Conservation (phyloP, 2,329 filamentous ascomycete genomes). For the Aspergillus vadensis region DNA sequence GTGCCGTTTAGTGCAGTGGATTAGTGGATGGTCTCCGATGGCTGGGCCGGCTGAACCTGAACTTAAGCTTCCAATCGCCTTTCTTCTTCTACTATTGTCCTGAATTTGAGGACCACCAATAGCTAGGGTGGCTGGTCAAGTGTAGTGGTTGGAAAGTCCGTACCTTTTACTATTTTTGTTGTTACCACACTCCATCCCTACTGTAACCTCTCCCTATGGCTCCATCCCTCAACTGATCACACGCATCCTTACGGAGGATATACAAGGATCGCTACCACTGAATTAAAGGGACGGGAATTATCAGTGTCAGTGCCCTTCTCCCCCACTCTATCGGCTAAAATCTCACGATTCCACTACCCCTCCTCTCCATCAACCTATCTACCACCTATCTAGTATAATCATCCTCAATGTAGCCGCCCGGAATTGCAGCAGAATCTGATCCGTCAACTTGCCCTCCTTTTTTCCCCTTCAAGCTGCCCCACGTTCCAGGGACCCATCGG, state of each 20-base stretch:
- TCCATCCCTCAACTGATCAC: background rate
- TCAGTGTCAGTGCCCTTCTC: background rate
- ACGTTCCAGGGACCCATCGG: background rate
- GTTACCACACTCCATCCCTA: background rate
- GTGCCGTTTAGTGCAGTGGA: no score
- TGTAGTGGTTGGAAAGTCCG: background rate
- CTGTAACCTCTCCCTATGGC: background rate
- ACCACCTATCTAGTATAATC: no score
- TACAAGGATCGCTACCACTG: no score
- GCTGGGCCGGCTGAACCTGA: background rate
- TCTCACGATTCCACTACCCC: background rate
- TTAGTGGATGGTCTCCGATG: background rate
- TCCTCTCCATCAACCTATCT: background rate
- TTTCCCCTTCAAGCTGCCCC: background rate
- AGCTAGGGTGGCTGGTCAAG: background rate
- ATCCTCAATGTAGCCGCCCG: background rate
- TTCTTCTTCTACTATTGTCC: background rate
- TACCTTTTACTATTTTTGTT: background rate
- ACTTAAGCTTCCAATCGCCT: background rate
- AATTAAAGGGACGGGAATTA: background rate
- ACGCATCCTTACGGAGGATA: background rate
- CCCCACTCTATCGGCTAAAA: background rate
- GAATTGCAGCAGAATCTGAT: background rate
- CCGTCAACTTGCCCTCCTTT: background rate
- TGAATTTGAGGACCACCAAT: background rate